Base-by-base conservation (phyloP, 768 basidiomycete species). In the Phylloporus arenicola region DNA sequence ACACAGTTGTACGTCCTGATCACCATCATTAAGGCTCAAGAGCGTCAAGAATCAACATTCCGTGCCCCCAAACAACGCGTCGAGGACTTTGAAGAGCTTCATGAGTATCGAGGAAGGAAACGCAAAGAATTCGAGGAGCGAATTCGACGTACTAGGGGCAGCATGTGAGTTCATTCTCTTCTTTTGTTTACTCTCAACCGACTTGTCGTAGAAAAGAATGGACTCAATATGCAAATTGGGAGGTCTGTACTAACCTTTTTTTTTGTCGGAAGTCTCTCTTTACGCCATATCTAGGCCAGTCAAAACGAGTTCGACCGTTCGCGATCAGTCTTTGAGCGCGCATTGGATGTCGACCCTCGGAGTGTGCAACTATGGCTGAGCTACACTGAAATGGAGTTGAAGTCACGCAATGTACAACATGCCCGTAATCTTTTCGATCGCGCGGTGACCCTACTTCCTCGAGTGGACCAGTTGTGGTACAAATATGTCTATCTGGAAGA, bases 401-500 rank as follows among this genome's bases (percentile, higher is more conserved):
- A 98, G 71, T 88, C 90, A 6, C 89, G 96, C 54, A 98, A 99
- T 62, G 91, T 99, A 47, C 89, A 95, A 62, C 96, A 98, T 59
- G 86, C 96, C 0, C 86, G 96, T 45, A 99, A 99, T 70, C 78
- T 98, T 20, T 98, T 91, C 67, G 96, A 99, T 73, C 83, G 96
- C 57, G 92, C 93, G 2, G 93, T 99, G 54, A 99, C 95, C 6
- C 78, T 98, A 1, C 83, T 99, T 22, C 96, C 96, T 10, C 86
- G 96, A 40, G 84, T 99, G 43, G 94, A 99, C 67, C 88, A 95
- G 64, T 78, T 99, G 7, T 98, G 96, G 96, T 98, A 98, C 80
- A 97, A 97, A 68, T 99, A 97, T 50, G 95, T 99, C 52, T 97
- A 96, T 69, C 82, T 99, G 48, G 96, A 99, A 64, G 96, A 99